Base-by-base conservation (phyloP, 2,329 filamentous ascomycete genomes). In the Diaporthe humulicola region DNA sequence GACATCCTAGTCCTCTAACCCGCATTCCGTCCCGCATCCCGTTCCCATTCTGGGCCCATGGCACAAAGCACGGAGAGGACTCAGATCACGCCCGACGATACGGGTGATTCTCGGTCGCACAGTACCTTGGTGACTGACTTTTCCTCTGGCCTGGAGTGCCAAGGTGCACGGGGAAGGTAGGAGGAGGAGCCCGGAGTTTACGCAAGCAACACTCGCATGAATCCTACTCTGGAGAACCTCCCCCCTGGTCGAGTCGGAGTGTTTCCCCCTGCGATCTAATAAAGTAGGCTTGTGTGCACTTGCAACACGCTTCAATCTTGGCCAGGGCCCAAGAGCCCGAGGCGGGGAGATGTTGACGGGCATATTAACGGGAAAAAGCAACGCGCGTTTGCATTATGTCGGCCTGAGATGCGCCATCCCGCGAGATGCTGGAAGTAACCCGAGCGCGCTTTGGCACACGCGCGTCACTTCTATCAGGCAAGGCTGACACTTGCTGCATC, bases 161-260 rank as follows among this genome's bases (percentile, higher is more conserved):
- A 56, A 60, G 50, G 36, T 64, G 70, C 57, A 72, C 57, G 22
- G 48, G 48, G n/a, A 52, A 52, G 48, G 50, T 54, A 45, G 57
- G 8, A 36, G 28, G 30, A 58, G 28, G 36, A 52, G 56, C 28
- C 36, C 22, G 42, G 56, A 30, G 70, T 61, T 52, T 61, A 60
- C 70, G 64, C 64, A 69, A 54, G 64, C 48, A 54, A 15, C 48
- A 52, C 64, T 69, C 48, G 64, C 64, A 69, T 69, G 64, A 69
- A 71, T 61, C 30, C 56, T 52, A 38, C 40, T 60, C 28, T 58
- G 56, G 54, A 38, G 14, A 33, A 56, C 38, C 19, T 8, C 19
- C 9, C 36, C 40, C 22, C 33, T 22, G 40, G n/a, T 54, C 30
- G 15, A 71, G 40, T 60, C 69, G 69, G 54, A 71, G 69, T 40